Conservation (phyloP, 116 monocot genomes). For the Dioscorea cayenensis region DNA sequence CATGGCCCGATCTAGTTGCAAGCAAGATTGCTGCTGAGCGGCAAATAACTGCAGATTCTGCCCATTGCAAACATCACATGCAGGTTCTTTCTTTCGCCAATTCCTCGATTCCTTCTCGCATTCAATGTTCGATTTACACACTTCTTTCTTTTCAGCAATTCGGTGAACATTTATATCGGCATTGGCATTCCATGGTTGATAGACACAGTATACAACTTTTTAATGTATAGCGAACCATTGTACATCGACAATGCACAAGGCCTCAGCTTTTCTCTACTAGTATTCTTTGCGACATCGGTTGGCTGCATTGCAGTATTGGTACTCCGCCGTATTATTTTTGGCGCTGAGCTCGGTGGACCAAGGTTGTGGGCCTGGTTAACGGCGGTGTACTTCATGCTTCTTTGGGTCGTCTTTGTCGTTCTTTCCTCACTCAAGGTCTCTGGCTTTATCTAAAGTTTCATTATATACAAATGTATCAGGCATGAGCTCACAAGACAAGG, state of each 20-base stretch:
- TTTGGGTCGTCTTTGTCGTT: constrained; percentile 68
- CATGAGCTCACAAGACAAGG: too few species aligned
- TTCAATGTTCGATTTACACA: not conserved
- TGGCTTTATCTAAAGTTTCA: constrained; percentile 27
- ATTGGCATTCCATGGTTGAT: constrained; percentile 88
- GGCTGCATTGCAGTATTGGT: constrained; percentile 65
- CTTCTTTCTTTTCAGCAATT: constrained; percentile 37
- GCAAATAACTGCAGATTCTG: constrained; percentile 77
- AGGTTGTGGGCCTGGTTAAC: constrained; percentile 74
- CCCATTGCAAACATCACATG: constrained; percentile 89
- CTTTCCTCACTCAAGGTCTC: constrained; percentile 69
- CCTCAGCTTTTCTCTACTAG: constrained; percentile 73
- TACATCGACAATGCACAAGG: constrained; percentile 49
- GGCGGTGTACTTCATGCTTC: constrained; percentile 50
- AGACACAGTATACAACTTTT: constrained; percentile 58
- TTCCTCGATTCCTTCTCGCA: not conserved
- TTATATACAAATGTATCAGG: not conserved
- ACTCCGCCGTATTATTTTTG: constrained; percentile 46
- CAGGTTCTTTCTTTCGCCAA: constrained; percentile 42
- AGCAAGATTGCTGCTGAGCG: constrained; percentile 91
- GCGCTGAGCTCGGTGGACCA: constrained; percentile 79
- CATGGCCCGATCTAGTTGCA: constrained; percentile 89
- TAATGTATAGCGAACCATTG: constrained; percentile 42
- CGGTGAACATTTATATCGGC: constrained; percentile 80
- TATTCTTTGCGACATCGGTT: constrained; percentile 73